Base-by-base conservation (phyloP, 2,329 filamentous ascomycete species). In the Trichoderma breve region DNA sequence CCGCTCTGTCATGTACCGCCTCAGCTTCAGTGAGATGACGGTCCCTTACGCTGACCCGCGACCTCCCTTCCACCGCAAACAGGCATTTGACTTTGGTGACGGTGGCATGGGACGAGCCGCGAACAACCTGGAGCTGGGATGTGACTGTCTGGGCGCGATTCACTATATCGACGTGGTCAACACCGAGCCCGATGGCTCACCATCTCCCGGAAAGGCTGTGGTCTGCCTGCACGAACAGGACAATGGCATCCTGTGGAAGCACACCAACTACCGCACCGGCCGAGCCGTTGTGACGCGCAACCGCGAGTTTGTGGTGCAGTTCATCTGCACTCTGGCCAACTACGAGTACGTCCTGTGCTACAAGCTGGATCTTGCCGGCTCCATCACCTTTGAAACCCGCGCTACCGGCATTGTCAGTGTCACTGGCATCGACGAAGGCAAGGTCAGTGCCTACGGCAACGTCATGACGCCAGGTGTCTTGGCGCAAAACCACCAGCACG, bases 21-120 rank as follows among this genome's bases (percentile, higher is more conserved):
- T 93, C 34, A 89, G 88, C 73, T 85, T 92, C 72, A 89, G 88
- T 73, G 92, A 94, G 79, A 91, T 93, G 88, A 88, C 88, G 2
- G 89, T 92, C 0, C 90, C 90, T 0, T 93, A 93, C 74, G 90
- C 84, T 3, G 91, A 93, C 75, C 89, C 89, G 1, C 86, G 91
- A 1, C 82, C 85, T 0, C 91, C 90, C 0, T 92, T 88, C 77
- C 89, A 91, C 67, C 86, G 90, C 55, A 93, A 93, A 78, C 88
- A 90, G 68, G 91, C 91, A 0, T 93, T 93, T 75, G 91, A 93
- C 75, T 88, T 93, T 73, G 91, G 91, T 8, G 90, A 93, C 72
- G 89, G 87, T 11, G 91, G 91, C 6, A 88, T 89, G 28, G 91
- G 91, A 2, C 86, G 88, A 63, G 88, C 86, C 62, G 89, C 90